Evolutionary conservation across 441 rosid species (phyloP).

Genomic region (Syzygium malaccense): DNA sequence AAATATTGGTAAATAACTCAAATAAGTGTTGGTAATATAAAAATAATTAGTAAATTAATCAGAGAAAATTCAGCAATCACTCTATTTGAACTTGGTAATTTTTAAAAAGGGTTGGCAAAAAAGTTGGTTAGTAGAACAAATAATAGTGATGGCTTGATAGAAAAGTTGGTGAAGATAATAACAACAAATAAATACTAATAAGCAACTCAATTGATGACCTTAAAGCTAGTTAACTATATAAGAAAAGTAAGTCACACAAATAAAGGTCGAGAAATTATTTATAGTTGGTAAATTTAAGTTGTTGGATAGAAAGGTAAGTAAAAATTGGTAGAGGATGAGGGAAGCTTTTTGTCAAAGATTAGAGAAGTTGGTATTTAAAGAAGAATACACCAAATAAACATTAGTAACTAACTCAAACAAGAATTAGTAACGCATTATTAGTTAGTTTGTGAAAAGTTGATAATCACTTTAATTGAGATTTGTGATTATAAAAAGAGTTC

Average conservation of each 20-base stretch:
- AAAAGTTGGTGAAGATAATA: background rate
- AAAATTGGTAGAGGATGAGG: background rate
- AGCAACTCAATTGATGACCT: background rate
- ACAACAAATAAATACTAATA: background rate
- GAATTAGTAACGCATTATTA: background rate
- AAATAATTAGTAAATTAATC: background rate
- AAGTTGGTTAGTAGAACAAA: background rate
- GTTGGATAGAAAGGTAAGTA: background rate
- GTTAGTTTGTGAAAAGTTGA: background rate
- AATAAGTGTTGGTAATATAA: background rate
- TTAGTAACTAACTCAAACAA: background rate
- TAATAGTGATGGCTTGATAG: background rate
- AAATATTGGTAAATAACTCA: background rate
- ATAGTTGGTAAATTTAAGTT: background rate
- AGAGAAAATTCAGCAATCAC: background rate
- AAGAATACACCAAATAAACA: background rate
- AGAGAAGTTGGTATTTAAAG: background rate
- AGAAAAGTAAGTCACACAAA: background rate
- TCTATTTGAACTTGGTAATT: background rate
- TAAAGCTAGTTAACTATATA: background rate
- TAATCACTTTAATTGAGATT: background rate
- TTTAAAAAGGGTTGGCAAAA: background rate
- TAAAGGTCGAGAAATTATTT: background rate
- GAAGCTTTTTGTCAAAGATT: background rate
- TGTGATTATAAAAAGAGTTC: background rate